These are phyloP conservation scores for Trapa bicornis DNA, from an alignment of 345 rosid species.

Conservation along the genomic window DNA sequence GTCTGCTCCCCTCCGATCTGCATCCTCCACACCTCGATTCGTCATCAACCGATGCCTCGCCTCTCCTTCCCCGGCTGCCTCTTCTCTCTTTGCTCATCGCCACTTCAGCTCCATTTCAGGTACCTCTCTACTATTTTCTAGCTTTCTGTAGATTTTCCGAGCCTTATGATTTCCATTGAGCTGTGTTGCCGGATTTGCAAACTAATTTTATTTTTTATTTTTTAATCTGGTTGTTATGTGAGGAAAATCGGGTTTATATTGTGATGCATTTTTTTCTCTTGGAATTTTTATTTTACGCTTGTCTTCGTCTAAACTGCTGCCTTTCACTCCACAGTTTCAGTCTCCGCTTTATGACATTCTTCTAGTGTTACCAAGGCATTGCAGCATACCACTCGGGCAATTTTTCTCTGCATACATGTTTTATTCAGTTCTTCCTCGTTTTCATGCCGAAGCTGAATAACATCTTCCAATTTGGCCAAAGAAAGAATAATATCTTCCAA, in stretches of 20 bases:
- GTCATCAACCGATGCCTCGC: conserved; percentile 20
- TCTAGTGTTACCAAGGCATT: not conserved
- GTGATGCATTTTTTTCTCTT: not conserved
- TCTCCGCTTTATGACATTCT: not conserved
- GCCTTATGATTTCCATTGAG: not conserved
- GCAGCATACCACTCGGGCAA: not conserved
- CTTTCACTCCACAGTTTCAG: conserved; percentile 5
- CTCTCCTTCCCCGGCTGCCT: conserved; percentile 23
- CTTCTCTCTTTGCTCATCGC: conserved; percentile 20
- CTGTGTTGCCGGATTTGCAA: not conserved
- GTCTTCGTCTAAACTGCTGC: no score
- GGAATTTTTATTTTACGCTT: not conserved
- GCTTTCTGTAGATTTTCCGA: not conserved
- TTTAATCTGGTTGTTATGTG: not conserved
- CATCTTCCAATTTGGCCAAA: no score
- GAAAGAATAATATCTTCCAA: no score
- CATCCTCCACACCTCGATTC: conserved; percentile 15
- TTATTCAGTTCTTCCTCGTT: no score
- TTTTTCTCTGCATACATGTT: no score
- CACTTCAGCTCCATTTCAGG: conserved; percentile 44
- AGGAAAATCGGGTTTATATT: not conserved
- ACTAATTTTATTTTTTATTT: not conserved
- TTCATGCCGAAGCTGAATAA: no score
- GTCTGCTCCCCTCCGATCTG: conserved; percentile 14
- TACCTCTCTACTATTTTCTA: conserved; percentile 4